Conservation (phyloP, 192 early-diverging fungal genomes). For the Mortierella antarctica region DNA sequence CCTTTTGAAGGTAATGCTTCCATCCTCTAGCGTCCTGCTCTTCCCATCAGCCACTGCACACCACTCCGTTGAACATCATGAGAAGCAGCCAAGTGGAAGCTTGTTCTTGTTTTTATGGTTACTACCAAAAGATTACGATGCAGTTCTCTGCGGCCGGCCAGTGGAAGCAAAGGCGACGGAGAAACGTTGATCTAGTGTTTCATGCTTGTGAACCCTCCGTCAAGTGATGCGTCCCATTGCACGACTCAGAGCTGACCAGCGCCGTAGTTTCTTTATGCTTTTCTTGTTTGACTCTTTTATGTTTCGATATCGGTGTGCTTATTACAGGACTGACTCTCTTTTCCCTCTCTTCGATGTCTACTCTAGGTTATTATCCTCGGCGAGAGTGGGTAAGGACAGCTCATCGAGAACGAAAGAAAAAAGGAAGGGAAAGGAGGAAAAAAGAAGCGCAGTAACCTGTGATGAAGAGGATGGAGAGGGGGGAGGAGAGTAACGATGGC, state of each 20-base stretch:
- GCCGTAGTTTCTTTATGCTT: neutral
- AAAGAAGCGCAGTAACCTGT: constrained; percentile 22
- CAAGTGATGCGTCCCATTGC: too few relatives aligned
- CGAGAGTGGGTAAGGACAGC: constrained; percentile 78
- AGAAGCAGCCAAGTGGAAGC: too few relatives aligned
- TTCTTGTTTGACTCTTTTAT: constrained; percentile 2
- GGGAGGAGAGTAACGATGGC: neutral
- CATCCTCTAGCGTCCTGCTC: neutral
- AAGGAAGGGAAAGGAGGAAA: neutral
- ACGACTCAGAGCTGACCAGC: neutral
- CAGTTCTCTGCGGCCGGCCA: too few relatives aligned
- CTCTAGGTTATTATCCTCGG: constrained; percentile 84
- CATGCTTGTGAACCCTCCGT: too few relatives aligned
- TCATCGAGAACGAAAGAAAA: neutral
- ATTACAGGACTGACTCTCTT: neutral
- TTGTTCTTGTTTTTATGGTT: too few relatives aligned
- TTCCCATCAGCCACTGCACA: neutral
- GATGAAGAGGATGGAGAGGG: neutral
- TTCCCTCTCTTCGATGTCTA: neutral
- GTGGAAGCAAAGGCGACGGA: too few relatives aligned
- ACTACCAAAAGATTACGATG: too few relatives aligned
- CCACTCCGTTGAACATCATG: too few relatives aligned
- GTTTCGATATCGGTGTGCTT: neutral
- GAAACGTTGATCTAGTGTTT: too few relatives aligned
- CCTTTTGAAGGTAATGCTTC: constrained; percentile 62